Evolutionary conservation across 1,284 basidiomycete genomes (phyloP).

Genomic region (Wallemia mellicola): DNA sequence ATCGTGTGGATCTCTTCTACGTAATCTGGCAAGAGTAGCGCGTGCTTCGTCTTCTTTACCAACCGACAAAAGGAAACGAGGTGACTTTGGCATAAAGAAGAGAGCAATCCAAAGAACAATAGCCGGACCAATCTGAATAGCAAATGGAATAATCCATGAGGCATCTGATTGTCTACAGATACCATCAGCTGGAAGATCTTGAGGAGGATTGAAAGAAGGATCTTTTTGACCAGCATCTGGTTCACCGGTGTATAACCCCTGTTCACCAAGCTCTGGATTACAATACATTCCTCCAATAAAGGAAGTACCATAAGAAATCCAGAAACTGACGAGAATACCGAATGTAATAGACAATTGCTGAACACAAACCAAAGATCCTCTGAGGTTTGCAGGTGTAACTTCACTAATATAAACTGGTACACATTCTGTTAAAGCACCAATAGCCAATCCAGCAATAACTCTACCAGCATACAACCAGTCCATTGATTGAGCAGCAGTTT

Average conservation of each 20-base stretch:
- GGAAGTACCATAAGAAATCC: slow-evolving; percentile 37
- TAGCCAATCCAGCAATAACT: slow-evolving; percentile 38
- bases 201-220: slow-evolving; percentile 5
- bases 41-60: slow-evolving; percentile 44
- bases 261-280: slow-evolving; percentile 9
- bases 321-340: slow-evolving; percentile 16
- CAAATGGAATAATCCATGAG: slow-evolving; percentile 46
- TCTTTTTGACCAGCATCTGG: slow-evolving; percentile 2
- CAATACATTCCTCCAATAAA: slow-evolving; percentile 29
- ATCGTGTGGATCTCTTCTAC: slow-evolving; percentile 25
- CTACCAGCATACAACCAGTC: neutral
- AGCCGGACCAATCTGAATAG: slow-evolving; percentile 42
- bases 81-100: slow-evolving; percentile 6
- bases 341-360: slow-evolving; percentile 38
- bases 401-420: slow-evolving; percentile 48
- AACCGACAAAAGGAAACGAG: slow-evolving; percentile 36
- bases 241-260: slow-evolving; percentile 5
- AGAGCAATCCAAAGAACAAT: slow-evolving; percentile 20
- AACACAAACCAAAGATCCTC: slow-evolving; percentile 47
- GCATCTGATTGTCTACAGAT: slow-evolving; percentile 19
- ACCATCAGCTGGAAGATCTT: slow-evolving; percentile 7
- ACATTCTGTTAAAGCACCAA: slow-evolving; percentile 40
- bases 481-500: neutral
- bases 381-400: slow-evolving; percentile 48
- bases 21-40: slow-evolving; percentile 29